phyloP scores from a whole-genome alignment of 805 yeast species.

The Clavispora vitiphila region DNA sequence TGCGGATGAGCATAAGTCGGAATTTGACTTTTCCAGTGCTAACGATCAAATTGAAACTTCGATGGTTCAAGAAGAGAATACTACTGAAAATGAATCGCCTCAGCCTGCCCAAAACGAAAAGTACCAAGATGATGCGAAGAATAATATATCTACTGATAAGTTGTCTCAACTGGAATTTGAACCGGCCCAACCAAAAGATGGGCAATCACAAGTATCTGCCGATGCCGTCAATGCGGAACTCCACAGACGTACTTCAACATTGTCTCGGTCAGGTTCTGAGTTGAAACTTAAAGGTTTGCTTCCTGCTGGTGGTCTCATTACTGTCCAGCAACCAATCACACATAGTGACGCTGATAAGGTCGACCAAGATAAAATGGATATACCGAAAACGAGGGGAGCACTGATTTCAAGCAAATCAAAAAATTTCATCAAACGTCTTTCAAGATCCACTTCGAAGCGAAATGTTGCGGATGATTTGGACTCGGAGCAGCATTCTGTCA shows the following conservation, averaged over 20 bases:
- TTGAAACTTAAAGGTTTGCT: conserved; percentile 11
- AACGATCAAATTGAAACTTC: too few relatives aligned
- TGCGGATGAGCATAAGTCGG: background rate
- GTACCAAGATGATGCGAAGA: background rate
- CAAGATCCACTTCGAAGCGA: conserved; percentile 15
- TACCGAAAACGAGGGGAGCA: conserved; percentile 16
- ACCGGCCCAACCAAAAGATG: background rate
- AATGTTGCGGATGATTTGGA: background rate
- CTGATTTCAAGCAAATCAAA: conserved; percentile 26
- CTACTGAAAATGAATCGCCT: too few relatives aligned
- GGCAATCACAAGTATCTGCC: background rate
- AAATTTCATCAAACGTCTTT: conserved; percentile 30
- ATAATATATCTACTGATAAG: background rate
- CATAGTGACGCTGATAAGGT: background rate
- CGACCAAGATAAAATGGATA: conserved; percentile 13
- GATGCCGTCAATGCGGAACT: background rate
- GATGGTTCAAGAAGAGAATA: too few relatives aligned
- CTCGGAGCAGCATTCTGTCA: background rate
- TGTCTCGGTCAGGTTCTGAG: conserved; percentile 15
- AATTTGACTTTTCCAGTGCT: background rate
- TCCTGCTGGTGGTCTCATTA: conserved; percentile 11
- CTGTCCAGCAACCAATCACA: background rate
- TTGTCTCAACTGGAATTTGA: background rate
- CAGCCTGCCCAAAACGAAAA: background rate
- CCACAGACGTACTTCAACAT: conserved; percentile 1